Evolutionary conservation across 2,329 filamentous ascomycete genomes (phyloP), one percentile per base, ranked within the genome.

Genomic region (Alternaria sp.): DNA sequence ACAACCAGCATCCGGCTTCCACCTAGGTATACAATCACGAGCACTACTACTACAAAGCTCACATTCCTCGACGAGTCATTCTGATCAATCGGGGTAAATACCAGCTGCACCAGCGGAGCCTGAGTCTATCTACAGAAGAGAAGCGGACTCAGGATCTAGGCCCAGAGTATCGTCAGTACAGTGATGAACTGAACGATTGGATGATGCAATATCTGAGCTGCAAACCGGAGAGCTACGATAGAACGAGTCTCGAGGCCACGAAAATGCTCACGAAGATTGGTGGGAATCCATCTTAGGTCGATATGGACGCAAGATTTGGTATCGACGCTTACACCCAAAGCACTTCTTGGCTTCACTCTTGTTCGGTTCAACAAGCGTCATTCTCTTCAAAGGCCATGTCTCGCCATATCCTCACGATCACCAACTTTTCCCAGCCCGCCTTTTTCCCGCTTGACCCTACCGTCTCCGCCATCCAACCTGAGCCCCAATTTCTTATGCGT

Each of bases 371-470:
- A 20, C 12, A 30, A 7, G 4, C 16, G 28, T 26, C 14, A 1
- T 22, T 38, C 26, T 16, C 7, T 16, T 7, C 38, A 68, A 59
- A 64, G 7, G 38, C 51, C 34, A 14, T 46, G 22, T 54, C 61
- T 54, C 88, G 87, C 91, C 92, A 96, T 75, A 97, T 91, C 75
- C 94, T 87, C 69, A 98, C 82, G 70, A 99, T 91, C 74, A 93
- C 90, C 78, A 99, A 82, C 81, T 91, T 96, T 82, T 99, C 95
- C 94, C 94, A 97, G 0, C 95, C 95, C 30, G 91, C 94, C 78
- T 91, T 88, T 82, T 90, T 93, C 49, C 94, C 94, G 78, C 93
- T 97, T 54, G 85, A 86, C 7, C 91, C 90, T 5, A 96, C 93
- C 18, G 87, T 92, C 76, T 93, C 88, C 9, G 87, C 92, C 62